A percentile compares a stretch with the other conserved stretches of the same genome.
Evolutionary conservation across 2,329 filamentous ascomycete species (phyloP).

Genomic region (Fusarium caatingaense): DNA sequence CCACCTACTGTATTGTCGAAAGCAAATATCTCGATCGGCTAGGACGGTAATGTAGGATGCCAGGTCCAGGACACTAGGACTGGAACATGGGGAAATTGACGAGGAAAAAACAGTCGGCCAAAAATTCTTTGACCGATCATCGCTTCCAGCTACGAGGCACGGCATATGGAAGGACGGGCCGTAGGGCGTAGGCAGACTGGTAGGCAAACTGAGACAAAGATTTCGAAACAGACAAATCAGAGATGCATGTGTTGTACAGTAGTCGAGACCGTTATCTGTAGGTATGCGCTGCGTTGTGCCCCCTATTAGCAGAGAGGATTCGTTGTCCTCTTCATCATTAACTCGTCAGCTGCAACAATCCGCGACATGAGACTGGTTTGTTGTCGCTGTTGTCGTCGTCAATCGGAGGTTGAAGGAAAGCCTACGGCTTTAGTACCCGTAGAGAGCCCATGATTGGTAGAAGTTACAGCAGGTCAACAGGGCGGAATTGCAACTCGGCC

Average conservation of each 20-base stretch:
- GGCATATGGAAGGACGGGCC: conserved; percentile 23
- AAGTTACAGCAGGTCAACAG: conserved; percentile 22
- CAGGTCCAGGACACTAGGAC: conserved; percentile 1
- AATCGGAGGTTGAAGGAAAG: conserved; percentile 27
- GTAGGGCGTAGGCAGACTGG: conserved; percentile 32
- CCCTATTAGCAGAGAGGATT: conserved; percentile 13
- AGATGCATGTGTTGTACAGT: conserved; percentile 12
- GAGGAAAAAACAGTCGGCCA: conserved; percentile 17
- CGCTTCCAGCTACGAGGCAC: neutral
- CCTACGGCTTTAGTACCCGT: conserved; percentile 38
- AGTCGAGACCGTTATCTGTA: neutral
- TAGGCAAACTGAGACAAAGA: conserved; percentile 29
- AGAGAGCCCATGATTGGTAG: conserved; percentile 20
- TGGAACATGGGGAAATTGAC: conserved; percentile 21
- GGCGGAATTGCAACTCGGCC: conserved; percentile 23
- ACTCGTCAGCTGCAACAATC: conserved; percentile 35
- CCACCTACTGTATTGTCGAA: conserved; percentile 14
- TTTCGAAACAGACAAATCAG: neutral
- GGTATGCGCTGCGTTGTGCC: conserved; percentile 6
- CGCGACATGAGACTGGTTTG: conserved; percentile 34
- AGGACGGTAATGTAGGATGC: conserved; percentile 11
- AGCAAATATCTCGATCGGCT: conserved; percentile 10
- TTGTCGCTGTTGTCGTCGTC: conserved; percentile 15
- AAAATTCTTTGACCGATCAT: conserved; percentile 28
- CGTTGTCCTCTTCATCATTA: conserved; percentile 34